Percentiles rank a stretch among this genome's conserved stretches.
These are phyloP conservation scores for Isatis tinctoria DNA, from an alignment of 345 rosid species.

Conservation along the genomic window DNA sequence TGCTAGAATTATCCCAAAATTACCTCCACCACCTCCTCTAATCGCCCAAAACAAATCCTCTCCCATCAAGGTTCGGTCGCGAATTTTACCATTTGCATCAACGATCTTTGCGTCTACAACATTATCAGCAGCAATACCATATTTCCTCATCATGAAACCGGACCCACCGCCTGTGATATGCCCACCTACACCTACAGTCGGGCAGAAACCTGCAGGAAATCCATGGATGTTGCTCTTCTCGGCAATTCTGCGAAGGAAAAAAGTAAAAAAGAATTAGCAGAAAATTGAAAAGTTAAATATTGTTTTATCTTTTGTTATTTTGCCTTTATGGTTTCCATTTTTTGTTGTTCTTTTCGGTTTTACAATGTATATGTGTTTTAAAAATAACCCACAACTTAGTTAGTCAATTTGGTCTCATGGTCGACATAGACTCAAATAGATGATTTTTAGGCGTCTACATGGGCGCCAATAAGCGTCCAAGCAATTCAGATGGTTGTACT, in stretches of 20 bases:
- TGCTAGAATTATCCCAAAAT: constrained; percentile 53
- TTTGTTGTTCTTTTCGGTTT: no score
- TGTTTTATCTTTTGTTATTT: no score
- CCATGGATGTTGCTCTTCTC: constrained; percentile 55
- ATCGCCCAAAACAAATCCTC: constrained; percentile 71
- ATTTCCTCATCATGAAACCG: constrained; percentile 62
- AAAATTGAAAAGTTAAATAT: neutral
- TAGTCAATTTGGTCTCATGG: no score
- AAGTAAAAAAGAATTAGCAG: neutral
- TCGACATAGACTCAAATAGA: no score
- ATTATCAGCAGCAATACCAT: constrained; percentile 64
- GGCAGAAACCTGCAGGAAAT: constrained; percentile 54
- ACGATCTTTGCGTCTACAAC: constrained; percentile 57
- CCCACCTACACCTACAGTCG: constrained; percentile 55
- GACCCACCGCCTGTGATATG: constrained; percentile 59
- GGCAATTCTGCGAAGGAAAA: constrained; percentile 29
- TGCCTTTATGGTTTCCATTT: no score
- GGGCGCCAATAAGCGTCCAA: no score
- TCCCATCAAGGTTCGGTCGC: constrained; percentile 49
- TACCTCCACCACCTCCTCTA: constrained; percentile 64
- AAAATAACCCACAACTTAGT: no score
- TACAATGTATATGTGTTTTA: no score
- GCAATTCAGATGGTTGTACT: no score
- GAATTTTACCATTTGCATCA: constrained; percentile 44
- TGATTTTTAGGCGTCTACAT: no score